Evolutionary conservation across 2,329 filamentous ascomycete species (phyloP), one percentile per base, ranked within the genome.

Genomic region (Penicillium sp.): DNA sequence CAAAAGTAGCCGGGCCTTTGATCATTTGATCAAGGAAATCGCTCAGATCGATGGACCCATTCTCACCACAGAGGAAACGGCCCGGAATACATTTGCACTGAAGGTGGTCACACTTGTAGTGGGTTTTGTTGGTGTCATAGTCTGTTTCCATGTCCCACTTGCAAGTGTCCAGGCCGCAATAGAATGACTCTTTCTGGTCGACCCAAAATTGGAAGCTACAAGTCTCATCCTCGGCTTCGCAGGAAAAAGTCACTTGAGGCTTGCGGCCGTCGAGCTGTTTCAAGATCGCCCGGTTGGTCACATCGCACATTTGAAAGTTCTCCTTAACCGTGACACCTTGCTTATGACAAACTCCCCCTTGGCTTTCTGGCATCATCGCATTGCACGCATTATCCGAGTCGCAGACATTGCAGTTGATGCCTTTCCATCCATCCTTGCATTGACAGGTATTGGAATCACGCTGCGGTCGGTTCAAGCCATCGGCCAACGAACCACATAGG

Each of bases 161-260:
- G 73, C 93, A 98, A 15, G 84, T 84, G 62, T 88, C 82, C 51
- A 98, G 76, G 55, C 85, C 83, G 72, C 94, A 98, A 70, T 95
- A 98, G 75, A 98, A 98, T 1, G 93, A 97, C 71, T 98, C 93
- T 55, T 80, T 77, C 59, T 91, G 81, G 60, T 94, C 90, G 42
- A 98, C 88, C 91, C 93, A 98, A 72, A 98, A 98, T 70, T 98
- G 93, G 60, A 98, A 98, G 66, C 95, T 93, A 64, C 93, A 98
- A 19, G 85, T 82, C 19, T 80, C 76, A 4, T 82, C 76, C 45
- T 86, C 81, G 32, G 80, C 81, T 63, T 90, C 82, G 69, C 93
- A 98, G 28, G 85, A 88, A 65, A 98, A 98, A 1, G 93, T 98
- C 22, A 94, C 93, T 69, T 98, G 87, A 0, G 93, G 90, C 51